These are phyloP conservation scores for Aspergillus piperis DNA, from an alignment of 2,329 filamentous ascomycete species.

Conservation along the genomic window DNA sequence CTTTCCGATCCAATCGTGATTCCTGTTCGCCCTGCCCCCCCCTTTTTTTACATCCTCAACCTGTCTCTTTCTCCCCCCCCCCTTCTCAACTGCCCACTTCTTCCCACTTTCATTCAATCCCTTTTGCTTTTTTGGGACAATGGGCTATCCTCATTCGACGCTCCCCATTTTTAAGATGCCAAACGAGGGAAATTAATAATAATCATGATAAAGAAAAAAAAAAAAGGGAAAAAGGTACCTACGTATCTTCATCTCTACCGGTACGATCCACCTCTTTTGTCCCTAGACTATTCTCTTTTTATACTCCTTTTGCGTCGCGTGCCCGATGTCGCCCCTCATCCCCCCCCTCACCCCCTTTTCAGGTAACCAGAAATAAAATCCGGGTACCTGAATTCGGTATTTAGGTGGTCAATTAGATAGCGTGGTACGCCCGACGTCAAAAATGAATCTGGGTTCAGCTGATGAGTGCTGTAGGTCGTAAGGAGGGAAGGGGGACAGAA, in stretches of 20 bases:
- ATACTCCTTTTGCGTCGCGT: background rate
- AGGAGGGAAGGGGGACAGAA: too few relatives aligned
- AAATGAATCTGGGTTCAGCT: too few relatives aligned
- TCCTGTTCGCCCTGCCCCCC: constrained; percentile 4
- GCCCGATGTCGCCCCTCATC: background rate
- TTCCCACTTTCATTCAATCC: too few relatives aligned
- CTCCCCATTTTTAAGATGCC: background rate
- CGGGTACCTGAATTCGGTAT: background rate
- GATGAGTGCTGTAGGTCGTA: too few relatives aligned
- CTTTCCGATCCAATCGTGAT: constrained; percentile 3
- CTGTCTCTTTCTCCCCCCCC: background rate
- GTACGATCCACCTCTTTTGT: background rate
- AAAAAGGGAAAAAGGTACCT: background rate
- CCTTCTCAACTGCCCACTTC: too few relatives aligned
- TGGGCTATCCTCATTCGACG: background rate
- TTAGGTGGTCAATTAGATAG: too few relatives aligned
- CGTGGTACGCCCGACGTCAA: too few relatives aligned
- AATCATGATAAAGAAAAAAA: background rate
- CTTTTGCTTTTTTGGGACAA: constrained; percentile 5
- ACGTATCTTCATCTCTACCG: background rate
- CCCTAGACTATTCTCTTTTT: background rate
- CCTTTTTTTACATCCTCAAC: background rate
- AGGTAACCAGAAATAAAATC: background rate
- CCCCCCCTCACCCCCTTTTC: background rate
- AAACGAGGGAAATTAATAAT: background rate